phyloP scores from a whole-genome alignment of 2,329 filamentous ascomycete species.

The Hypoxylon sp. region DNA sequence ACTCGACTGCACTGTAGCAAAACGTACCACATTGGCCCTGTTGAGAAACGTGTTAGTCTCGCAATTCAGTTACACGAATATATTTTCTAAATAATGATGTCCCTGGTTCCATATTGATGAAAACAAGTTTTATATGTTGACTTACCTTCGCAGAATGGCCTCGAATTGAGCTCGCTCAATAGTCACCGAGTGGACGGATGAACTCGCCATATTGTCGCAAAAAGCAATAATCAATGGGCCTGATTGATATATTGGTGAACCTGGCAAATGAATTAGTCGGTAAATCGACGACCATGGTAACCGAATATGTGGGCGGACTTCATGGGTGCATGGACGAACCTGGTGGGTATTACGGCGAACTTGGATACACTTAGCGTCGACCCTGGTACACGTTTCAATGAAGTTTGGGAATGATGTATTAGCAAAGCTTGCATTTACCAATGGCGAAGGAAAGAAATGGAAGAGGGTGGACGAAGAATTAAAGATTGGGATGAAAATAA shows the following conservation, averaged over 20 bases:
- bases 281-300: no score
- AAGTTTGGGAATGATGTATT: background rate
- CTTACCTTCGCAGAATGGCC: constrained; percentile 70
- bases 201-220: background rate
- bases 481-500: background rate
- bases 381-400: background rate
- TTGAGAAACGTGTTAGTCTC: constrained; percentile 39
- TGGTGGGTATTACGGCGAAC: background rate
- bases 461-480: background rate
- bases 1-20: background rate
- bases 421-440: background rate
- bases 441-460: background rate
- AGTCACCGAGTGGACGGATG: background rate
- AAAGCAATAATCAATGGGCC: background rate
- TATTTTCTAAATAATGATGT: constrained; percentile 1
- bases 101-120: background rate
- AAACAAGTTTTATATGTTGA: constrained; percentile 22
- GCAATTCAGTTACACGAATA: background rate
- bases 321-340: background rate
- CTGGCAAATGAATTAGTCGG: background rate
- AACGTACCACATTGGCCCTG: constrained; percentile 54
- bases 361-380: background rate
- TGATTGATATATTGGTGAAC: background rate
- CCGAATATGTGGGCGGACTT: background rate
- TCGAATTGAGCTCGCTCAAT: background rate